Base-by-base conservation (phyloP, 257 asterid genomes). In the Nyctanthes arbortristis region DNA sequence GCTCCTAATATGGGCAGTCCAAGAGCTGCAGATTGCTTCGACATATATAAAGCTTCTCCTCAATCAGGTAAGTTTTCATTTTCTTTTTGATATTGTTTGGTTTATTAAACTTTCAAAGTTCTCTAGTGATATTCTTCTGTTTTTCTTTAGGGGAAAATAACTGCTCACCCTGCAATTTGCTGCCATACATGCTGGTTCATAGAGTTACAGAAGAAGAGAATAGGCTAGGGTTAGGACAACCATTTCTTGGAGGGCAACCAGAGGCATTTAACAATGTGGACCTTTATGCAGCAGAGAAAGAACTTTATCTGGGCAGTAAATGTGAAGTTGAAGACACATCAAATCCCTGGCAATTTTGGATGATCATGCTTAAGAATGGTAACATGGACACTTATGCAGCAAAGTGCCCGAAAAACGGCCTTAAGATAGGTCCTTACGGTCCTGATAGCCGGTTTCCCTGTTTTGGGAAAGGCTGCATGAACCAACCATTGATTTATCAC, bases 301-400 rank as follows among this genome's bases (percentile, higher is more conserved):
- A 91, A 70, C 60, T 81, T 9, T 91, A 85, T 52, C 65, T 91
- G 40, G 96, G 97, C 25, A 39, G 67, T 1, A 89, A 87, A 82
- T 91, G 96, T 54, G 85, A 89, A 80, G 95, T 89, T 20, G 63
- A 82, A 32, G 96, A 84, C 80, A 65, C 63, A 27, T 84, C 92
- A 30, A 76, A 79, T 16, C 95, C 96, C 68, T 91, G 97, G 97
- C 93, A 89, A 27, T 89, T 89, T 65, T 91, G 97, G 97, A 89
- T 87, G 97, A 81, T 89, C 76, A 91, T 87, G 96, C 86, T 89
- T 0, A 89, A 92, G 72, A 92, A 78, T 72, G 96, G 97, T 6
- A 92, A 89, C 67, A 92, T 87, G 95, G 97, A 91, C 54, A 91
- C 95, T 2, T 82, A 49, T 20, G 97, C 97, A 0, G 91, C 80